A percentile compares a stretch with the other conserved stretches of the same genome.
Evolutionary conservation across 345 rosid species (phyloP).

Genomic region (Turnera subulata): DNA sequence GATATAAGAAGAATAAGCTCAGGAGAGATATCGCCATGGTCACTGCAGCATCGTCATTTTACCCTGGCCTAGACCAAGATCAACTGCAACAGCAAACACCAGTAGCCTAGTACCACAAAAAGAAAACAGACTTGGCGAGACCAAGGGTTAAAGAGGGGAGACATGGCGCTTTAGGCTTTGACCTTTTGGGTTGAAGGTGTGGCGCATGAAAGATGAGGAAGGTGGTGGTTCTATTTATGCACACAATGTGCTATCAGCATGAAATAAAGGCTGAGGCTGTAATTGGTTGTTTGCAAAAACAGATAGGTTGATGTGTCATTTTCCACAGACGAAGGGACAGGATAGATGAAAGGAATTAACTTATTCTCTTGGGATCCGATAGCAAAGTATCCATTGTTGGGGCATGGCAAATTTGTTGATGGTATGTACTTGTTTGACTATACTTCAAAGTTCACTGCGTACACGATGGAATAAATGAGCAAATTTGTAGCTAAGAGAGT

Average conservation of each 20-base stretch:
- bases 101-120: not conserved
- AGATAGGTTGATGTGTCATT: slow-evolving; percentile 26
- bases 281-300: slow-evolving; percentile 9
- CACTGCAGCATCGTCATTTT: slow-evolving; percentile 6
- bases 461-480: no score
- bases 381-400: not conserved
- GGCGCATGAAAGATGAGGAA: slow-evolving; percentile 18
- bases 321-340: slow-evolving; percentile 13
- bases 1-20: slow-evolving; percentile 49
- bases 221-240: slow-evolving; percentile 10
- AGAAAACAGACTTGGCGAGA: not conserved
- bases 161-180: not conserved
- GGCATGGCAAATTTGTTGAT: not conserved
- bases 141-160: not conserved
- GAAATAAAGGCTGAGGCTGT: slow-evolving; percentile 21
- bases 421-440: not conserved
- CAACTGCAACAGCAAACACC: not conserved
- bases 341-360: slow-evolving; percentile 7
- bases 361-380: slow-evolving; percentile 18
- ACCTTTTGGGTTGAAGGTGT: not conserved
- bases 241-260: not conserved
- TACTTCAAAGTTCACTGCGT: not conserved
- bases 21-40: slow-evolving; percentile 56
- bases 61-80: not conserved
- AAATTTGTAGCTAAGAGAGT: slow-evolving; percentile 18